phyloP scores from a whole-genome alignment of 2,329 filamentous ascomycete species.

The Paramyrothecium sp. region DNA sequence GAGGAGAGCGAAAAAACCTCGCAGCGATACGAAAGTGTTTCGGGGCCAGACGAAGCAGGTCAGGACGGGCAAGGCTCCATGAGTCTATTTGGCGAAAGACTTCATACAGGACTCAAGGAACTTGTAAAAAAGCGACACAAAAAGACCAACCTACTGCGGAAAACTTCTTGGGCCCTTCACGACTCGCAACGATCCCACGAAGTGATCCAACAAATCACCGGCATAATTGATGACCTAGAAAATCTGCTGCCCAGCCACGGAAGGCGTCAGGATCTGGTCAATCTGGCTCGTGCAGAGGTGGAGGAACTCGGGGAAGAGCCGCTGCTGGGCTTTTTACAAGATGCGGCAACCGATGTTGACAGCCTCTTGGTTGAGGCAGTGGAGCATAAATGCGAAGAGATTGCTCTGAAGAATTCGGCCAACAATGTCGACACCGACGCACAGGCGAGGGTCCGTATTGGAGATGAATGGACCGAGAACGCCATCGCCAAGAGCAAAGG shows the following conservation, averaged over 20 bases:
- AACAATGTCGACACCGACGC: constrained; percentile 1
- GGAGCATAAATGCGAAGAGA: constrained; percentile 1
- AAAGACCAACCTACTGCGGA: too few species aligned
- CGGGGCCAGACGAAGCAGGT: constrained; percentile 4
- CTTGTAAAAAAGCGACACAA: too few species aligned
- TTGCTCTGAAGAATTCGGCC: constrained; percentile 4
- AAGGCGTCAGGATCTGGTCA: constrained; percentile 6
- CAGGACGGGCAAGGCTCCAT: not conserved
- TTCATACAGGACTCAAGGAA: too few species aligned
- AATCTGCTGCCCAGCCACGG: constrained; percentile 13
- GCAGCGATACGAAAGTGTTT: constrained; percentile 16
- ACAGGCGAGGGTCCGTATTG: constrained; percentile 4
- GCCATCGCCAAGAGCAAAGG: too few species aligned
- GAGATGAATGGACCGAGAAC: constrained; percentile 6
- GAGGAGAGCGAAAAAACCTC: constrained; percentile 15
- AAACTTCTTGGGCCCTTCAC: too few species aligned
- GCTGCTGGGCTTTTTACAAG: constrained; percentile 14
- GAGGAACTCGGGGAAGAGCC: constrained; percentile 18
- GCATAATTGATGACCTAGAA: constrained; percentile 22
- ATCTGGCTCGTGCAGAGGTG: constrained; percentile 17
- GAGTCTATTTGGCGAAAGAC: too few species aligned
- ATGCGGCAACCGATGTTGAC: constrained; percentile 6
- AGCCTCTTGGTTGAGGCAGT: constrained; percentile 4
- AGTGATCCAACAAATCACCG: constrained; percentile 16
- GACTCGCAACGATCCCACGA: too few species aligned